Evolutionary conservation across 805 yeast species (phyloP), one percentile per base, ranked within the genome.

Genomic region (Barnettozyma californica): DNA sequence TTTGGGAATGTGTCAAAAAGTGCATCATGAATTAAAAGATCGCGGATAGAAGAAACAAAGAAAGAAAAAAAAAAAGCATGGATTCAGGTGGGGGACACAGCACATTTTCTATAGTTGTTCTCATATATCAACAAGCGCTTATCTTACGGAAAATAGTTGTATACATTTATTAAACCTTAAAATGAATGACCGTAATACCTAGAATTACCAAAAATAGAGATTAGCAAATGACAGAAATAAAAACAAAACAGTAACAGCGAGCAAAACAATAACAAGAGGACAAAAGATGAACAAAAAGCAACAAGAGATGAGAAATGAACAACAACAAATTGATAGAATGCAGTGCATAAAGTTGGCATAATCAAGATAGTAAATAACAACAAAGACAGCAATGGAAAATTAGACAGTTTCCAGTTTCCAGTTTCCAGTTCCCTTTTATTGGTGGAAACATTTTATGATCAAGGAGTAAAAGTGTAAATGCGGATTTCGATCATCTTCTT

Each of bases 121-220:
- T n/a, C n/a, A n/a, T n/a, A n/a, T n/a, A n/a, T n/a, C n/a, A n/a
- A n/a, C n/a, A n/a, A n/a, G n/a, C n/a, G n/a, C n/a, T n/a, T n/a
- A n/a, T 19, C 10, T 21, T 38, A 36, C 43, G 31, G 13, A 37
- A 11, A 7, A 18, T 26, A 14, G 21, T 9, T 35, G 13, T 16
- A 14, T 35, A 27, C 16, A 29, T 29, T 11, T 42, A 46, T 46
- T 41, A 42, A 41, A 37, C 45, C 45, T 37, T 20, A 39, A 43
- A 53, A 51, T 41, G 54, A 51, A 47, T 42, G 56, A 51, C 54
- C 51, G 54, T 51, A 51, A 51, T 38, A 47, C 46, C 45, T 36
- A 43, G 37, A 36, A 50, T 44, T 41, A 41, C 48, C 49, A 45
- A 18, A 23, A n/a, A n/a, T n/a, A n/a, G 19, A 33, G 23, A 44